Evolutionary conservation across 176 grass and related monocot genomes (phyloP), one percentile per base, ranked within the genome.

Genomic region (Ensete ventricosum): DNA sequence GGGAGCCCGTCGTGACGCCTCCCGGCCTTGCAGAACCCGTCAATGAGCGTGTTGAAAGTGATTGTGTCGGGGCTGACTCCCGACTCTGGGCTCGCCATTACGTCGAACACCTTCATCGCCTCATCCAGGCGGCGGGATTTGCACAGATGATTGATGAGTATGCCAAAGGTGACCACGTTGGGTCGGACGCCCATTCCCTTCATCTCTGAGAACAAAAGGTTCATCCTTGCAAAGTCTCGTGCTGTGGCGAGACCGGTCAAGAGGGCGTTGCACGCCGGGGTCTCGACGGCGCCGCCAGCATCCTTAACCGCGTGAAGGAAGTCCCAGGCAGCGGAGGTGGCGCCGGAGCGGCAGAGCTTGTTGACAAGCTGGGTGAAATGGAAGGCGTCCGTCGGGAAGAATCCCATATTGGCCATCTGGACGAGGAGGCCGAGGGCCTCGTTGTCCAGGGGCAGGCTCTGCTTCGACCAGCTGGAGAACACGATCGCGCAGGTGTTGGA

Each of bases 101-200:
- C 78, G 34, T 91, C 88, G 75, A 98, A 78, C 86, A 98, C 34
- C 73, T 69, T 85, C 21, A 89, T 86, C 13, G 86, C 94, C 21
- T 90, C 84, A 9, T 76, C 78, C 1, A 93, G 50, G 25, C 81
- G 84, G 25, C 64, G 72, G 11, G 80, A 79, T 82, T 87, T 93
- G 83, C 86, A 91, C 2, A 98, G 69, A 1, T 17, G 20, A n/a
- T 85, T 87, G 66, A 93, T 53, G 48, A 93, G 86, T 60, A 98
- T 93, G 54, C 80, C 76, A 20, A 74, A 91, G 9, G 82, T 90
- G 26, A 89, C 66, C 2, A 80, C 73, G 24, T 79, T 54, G 0
- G 84, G 78, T 0, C 27, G 65, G 2, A 86, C 82, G 19, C 87
- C 50, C 52, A 83, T 60, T 0, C 3, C 49, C 72, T 23, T 69